These are phyloP conservation scores for Rutstroemia sp. DNA, from an alignment of 2,329 filamentous ascomycete genomes.

Conservation along the genomic window DNA sequence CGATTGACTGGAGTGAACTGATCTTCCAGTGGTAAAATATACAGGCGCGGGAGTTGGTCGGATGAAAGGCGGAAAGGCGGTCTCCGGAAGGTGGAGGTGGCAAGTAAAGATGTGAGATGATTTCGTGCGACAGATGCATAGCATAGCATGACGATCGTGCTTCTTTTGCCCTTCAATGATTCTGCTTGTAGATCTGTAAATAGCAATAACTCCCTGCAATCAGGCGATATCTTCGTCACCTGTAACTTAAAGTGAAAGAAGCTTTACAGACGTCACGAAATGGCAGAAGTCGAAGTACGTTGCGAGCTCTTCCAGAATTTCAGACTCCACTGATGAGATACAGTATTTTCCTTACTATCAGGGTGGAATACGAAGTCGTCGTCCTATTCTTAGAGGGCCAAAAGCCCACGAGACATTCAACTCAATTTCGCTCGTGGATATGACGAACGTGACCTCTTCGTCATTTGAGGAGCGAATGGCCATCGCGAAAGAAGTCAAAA, in stretches of 20 bases:
- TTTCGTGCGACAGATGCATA: background rate
- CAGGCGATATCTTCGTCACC: background rate
- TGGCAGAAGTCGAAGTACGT: background rate
- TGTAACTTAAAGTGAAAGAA: background rate
- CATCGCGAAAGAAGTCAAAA: background rate
- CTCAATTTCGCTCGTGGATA: background rate
- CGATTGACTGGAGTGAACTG: too few relatives aligned
- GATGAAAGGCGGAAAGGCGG: background rate
- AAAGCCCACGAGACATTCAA: background rate
- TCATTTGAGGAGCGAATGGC: background rate
- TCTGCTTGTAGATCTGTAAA: background rate
- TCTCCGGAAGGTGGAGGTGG: background rate
- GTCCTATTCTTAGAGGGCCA: background rate
- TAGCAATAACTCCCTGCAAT: background rate
- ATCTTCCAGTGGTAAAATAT: background rate
- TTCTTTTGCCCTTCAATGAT: too few relatives aligned
- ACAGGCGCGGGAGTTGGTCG: background rate
- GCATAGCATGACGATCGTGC: too few relatives aligned
- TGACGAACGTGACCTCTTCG: background rate
- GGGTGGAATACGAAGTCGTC: background rate
- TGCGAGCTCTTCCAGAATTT: background rate
- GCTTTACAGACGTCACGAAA: background rate
- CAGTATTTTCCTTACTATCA: background rate
- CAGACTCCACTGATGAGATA: slow-evolving; percentile 6
- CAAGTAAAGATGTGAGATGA: background rate